phyloP scores from a whole-genome alignment of 306 rosid genomes.

The Cicer yamashitae region DNA sequence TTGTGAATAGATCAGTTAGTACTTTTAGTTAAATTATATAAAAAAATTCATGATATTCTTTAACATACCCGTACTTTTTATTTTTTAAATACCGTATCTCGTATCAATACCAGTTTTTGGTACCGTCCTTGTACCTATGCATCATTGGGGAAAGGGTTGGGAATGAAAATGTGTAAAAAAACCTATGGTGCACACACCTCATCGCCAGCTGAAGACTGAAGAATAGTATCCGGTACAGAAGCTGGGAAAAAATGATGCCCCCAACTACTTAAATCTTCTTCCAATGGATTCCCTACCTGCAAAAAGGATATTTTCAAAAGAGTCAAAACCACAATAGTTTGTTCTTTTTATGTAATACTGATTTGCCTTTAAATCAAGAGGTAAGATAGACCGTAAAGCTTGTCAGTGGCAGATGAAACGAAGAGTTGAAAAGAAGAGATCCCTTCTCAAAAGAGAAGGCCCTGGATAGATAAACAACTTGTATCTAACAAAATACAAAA shows the following conservation, averaged over 20 bases:
- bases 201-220: conserved; percentile 94
- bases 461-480: conserved; percentile 24
- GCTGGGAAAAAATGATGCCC: conserved; percentile 86
- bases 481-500: conserved; percentile 40
- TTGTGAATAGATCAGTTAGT: too few species aligned
- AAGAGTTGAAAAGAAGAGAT: conserved; percentile 24
- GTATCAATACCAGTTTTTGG: too few species aligned
- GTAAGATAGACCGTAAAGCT: conserved; percentile 22
- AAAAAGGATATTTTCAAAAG: conserved; percentile 34
- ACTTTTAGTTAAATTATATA: too few species aligned
- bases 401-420: background rate
- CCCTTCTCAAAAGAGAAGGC: conserved; percentile 21
- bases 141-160: background rate
- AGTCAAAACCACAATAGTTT: conserved; percentile 32
- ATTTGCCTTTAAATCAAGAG: conserved; percentile 33
- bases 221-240: conserved; percentile 84
- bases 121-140: too few species aligned
- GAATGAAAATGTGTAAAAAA: conserved; percentile 6
- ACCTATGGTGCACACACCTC: conserved; percentile 74
- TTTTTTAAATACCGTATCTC: too few species aligned
- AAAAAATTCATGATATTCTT: too few species aligned
- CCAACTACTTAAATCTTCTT: conserved; percentile 92
- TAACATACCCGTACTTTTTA: too few species aligned
- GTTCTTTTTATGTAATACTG: background rate
- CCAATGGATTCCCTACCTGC: conserved; percentile 87